Evolutionary conservation across 495 filamentous ascomycete genomes (phyloP), one percentile per base, ranked within the genome.

Genomic region (Hyaloscypha bicolor): DNA sequence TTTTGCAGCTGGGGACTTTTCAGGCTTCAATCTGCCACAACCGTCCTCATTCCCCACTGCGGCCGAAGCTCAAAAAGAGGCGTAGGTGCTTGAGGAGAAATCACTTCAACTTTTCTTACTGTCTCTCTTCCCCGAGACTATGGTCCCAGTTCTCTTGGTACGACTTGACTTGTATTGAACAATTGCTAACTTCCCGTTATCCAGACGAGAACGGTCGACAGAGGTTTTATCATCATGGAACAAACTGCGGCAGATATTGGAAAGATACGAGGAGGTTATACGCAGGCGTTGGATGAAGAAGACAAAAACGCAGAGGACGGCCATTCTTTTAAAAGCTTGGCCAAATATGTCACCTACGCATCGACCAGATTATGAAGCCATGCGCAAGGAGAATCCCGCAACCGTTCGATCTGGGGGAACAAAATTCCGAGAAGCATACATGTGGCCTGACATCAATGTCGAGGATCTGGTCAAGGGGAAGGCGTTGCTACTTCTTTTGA

Each of bases 371-470:
- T 63, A 21, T 6, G 48, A 53, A 22, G 61, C 61, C 16, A 30
- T 51, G 19, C 61, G 25, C 4, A 31, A 55, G 8, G 48, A 55
- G 25, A 35, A 19, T 0, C 12, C 8, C 22, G 16, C 19, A 63
- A 19, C 16, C 1, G n/a, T 9, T 19, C 45, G 19, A n/a, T 9
- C 12, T 14, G 65, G 37, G 31, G 69, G 51, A 25, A 74, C 70
- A 2, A 32, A 73, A 37, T 70, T 71, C n/a, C 59, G 66, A 35
- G 76, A 80, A 3, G 68, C 71, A 6, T 86, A 76, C 42, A 62
- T 85, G 39, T 85, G 80, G 77, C 87, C 86, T 0, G 77, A 80
- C 60, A 82, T 88, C 72, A 90, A 89, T 66, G 77, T 82, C 33
- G 85, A 88, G 64, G 85, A 88, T 71, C 72, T 89, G 6, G 56